Base-by-base conservation (phyloP, 768 basidiomycete genomes). In the Tricholoma sp. region DNA sequence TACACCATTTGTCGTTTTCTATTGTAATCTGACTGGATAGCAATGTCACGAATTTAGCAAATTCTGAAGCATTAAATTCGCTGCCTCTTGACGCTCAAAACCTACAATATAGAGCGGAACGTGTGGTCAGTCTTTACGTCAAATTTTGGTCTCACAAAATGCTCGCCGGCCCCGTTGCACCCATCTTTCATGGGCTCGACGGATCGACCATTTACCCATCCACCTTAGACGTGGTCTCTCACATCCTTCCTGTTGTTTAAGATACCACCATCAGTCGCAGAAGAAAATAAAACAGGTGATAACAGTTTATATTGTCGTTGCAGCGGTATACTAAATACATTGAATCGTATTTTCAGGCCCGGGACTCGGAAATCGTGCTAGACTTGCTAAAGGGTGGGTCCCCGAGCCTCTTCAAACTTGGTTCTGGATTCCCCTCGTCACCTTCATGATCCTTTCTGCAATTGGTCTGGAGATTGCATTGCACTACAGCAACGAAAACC, bases 401-500 rank as follows among this genome's bases (percentile, higher is more conserved):
- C 81, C 81, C 3, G 58, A 72, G 8, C 77, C 81, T 0, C 72
- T 83, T 4, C 71, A 75, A 32, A 61, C 66, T n/a, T 78, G 73
- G 67, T 81, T 80, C 59, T 79, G 78, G 76, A 59, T 77, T 6
- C 65, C 77, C 0, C 69, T 80, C 34, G 70, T 78, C 8, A 21
- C 70, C 1, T 58, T 78, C 22, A 64, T 82, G 56, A 63, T 72
- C 3, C 59, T 56, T 11, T 71, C 70, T 3, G 80, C 79, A 3
- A 69, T 79, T 55, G 79, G 68, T 1, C 63, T 83, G 31, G 79
- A 82, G 62, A 63, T 81, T 19, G 78, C 76, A 0, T 67, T 81
- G 19, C 72, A 76, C 60, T 76, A 77, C 56, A 79, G 74, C 55
- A 73, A 77, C 41, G 74, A 75, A 55, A 73, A 77, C 19, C 73